Evolutionary conservation across 768 basidiomycete genomes (phyloP).

Genomic region (Leccinum arenicola): DNA sequence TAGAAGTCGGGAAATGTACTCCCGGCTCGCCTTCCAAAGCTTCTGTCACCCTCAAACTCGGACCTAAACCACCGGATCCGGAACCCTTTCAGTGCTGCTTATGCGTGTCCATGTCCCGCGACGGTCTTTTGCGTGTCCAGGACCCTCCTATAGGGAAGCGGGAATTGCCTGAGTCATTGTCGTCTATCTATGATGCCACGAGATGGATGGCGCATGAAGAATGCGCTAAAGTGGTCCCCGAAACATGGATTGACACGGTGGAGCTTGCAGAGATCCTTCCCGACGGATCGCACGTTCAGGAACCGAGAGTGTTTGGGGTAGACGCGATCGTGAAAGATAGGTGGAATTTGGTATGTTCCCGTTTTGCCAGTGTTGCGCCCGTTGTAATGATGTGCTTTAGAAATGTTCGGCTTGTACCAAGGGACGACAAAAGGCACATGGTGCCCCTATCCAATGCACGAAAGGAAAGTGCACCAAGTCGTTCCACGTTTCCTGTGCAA

Average conservation of each 20-base stretch:
- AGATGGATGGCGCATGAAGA: conserved; percentile 76
- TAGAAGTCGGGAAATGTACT: conserved; percentile 7
- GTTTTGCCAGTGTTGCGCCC: not conserved
- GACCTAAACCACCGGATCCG: conserved; percentile 54
- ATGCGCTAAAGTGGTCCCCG: conserved; percentile 81
- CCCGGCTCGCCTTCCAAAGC: conserved; percentile 34
- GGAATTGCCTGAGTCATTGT: conserved; percentile 43
- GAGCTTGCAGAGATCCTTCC: conserved; percentile 33
- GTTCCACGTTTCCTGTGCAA: conserved; percentile 91
- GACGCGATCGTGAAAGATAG: conserved; percentile 87
- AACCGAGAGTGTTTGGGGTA: conserved; percentile 74
- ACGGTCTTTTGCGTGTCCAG: conserved; percentile 62
- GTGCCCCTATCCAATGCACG: conserved; percentile 87
- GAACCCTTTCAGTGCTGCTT: conserved; percentile 68
- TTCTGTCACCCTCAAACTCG: conserved; percentile 64
- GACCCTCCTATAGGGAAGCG: conserved; percentile 60
- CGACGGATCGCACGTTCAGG: conserved; percentile 36
- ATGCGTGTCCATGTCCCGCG: conserved; percentile 51
- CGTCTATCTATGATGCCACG: conserved; percentile 25
- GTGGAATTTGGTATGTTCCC: conserved; percentile 78
- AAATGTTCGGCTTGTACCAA: conserved; percentile 90
- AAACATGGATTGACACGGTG: conserved; percentile 85
- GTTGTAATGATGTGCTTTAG: conserved; percentile 38
- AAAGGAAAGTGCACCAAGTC: conserved; percentile 93
- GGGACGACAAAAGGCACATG: conserved; percentile 61